Percentiles rank a stretch among this genome's conserved stretches.
These are phyloP conservation scores for Claviceps pusilla DNA, from an alignment of 2,329 filamentous ascomycete species.

Conservation along the genomic window DNA sequence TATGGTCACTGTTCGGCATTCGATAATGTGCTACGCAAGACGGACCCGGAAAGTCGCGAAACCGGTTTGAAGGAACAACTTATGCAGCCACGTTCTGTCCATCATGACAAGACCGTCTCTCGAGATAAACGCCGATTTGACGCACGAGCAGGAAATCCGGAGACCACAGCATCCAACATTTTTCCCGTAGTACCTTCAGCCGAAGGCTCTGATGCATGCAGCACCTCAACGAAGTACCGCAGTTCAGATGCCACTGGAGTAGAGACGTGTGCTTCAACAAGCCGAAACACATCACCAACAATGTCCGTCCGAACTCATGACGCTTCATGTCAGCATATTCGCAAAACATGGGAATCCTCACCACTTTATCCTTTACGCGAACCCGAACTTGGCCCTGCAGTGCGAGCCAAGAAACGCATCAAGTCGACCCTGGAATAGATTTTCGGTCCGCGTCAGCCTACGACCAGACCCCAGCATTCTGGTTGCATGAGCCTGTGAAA, in stretches of 20 bases:
- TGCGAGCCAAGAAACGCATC: constrained; percentile 2
- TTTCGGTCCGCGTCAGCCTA: constrained; percentile 7
- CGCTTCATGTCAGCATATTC: neutral
- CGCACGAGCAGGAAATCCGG: neutral
- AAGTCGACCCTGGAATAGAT: constrained; percentile 8
- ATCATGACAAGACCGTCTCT: neutral
- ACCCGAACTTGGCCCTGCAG: neutral
- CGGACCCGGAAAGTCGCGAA: constrained; percentile 4
- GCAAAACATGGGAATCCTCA: neutral
- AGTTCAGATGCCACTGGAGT: neutral
- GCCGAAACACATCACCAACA: neutral
- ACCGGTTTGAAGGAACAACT: neutral
- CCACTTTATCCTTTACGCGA: neutral
- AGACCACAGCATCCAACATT: neutral
- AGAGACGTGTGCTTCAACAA: neutral
- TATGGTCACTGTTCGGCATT: constrained; percentile 17
- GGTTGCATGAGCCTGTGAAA: constrained; percentile 2
- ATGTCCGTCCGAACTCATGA: neutral
- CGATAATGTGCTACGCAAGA: constrained; percentile 12
- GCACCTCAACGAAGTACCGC: neutral
- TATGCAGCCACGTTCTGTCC: neutral
- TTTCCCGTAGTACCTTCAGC: neutral
- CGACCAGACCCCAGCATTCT: neutral
- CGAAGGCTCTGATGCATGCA: neutral
- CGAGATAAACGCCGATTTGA: neutral